A percentile compares a stretch with the other conserved stretches of the same genome.
Evolutionary conservation across 352 stramenopile genomes (phyloP).

Genomic region (Globisporangium nunn): DNA sequence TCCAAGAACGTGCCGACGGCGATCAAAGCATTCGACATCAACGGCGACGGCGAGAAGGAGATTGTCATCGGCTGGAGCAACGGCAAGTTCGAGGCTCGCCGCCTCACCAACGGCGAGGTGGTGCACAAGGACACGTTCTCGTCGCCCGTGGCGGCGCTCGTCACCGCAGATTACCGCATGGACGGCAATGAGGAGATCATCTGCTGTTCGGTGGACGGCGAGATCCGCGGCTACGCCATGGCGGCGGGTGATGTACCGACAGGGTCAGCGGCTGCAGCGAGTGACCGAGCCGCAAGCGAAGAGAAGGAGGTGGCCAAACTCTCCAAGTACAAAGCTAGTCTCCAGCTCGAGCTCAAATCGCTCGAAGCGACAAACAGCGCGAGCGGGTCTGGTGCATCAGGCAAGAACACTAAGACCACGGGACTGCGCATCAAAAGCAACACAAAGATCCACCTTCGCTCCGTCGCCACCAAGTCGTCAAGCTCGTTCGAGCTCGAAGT

Average conservation of each 20-base stretch:
- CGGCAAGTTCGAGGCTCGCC: slow-evolving; percentile 79
- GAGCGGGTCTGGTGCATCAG: slow-evolving; percentile 5
- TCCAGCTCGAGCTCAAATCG: slow-evolving; percentile 73
- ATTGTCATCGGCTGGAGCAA: slow-evolving; percentile 89
- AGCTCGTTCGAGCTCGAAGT: slow-evolving; percentile 74
- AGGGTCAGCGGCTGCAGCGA: slow-evolving; percentile 13
- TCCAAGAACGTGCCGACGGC: slow-evolving; percentile 81
- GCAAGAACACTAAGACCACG: slow-evolving; percentile 26
- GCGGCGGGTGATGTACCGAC: slow-evolving; percentile 31
- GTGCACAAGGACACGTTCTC: slow-evolving; percentile 78
- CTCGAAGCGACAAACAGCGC: slow-evolving; percentile 40
- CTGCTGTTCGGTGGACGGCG: slow-evolving; percentile 71
- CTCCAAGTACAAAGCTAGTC: slow-evolving; percentile 68
- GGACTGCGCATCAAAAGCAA: slow-evolving; percentile 43
- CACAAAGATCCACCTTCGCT: slow-evolving; percentile 57
- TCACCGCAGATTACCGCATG: slow-evolving; percentile 86
- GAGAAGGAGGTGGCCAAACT: slow-evolving; percentile 77
- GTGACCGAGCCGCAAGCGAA: slow-evolving; percentile 41
- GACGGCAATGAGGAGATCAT: slow-evolving; percentile 87
- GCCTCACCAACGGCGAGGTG: slow-evolving; percentile 71
- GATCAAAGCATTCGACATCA: slow-evolving; percentile 86
- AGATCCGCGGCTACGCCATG: slow-evolving; percentile 69
- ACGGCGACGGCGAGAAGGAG: slow-evolving; percentile 86
- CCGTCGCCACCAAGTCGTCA: slow-evolving; percentile 41
- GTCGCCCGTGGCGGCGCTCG: slow-evolving; percentile 52